Base-by-base conservation (phyloP, 2,329 filamentous ascomycete species). In the Paecilomyces sp. region DNA sequence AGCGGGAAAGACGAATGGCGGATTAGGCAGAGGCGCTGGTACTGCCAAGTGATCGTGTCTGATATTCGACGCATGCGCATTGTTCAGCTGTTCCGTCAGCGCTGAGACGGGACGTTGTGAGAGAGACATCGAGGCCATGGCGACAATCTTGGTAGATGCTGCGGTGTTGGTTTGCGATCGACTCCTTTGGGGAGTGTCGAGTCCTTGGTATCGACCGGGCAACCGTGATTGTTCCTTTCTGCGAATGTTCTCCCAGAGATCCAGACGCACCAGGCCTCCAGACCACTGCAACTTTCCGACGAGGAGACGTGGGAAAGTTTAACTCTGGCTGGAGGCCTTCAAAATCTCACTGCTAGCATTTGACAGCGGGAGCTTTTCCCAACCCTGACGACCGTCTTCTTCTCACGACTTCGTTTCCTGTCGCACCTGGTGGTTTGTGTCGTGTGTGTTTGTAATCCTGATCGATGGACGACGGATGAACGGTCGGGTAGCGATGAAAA, bases 1-100 rank as follows among this genome's bases (percentile, higher is more conserved):
- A 25, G 67, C 77, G 73, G 86, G 87, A 66, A 89, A 89, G 60
- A 85, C 80, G 67, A 89, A 89, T 5, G 81, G 81, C 31, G 87
- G 86, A 57, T 88, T 88, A 54, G 85, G 85, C 53, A 73, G 63
- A 13, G 71, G 71, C 50, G 67, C 55, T 52, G 68, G 67, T 69
- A 71, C 70, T 53, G 62, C 66, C 58, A 68, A 47, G 52, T 67
- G 65, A 56, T 57, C 65, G 58, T 66, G 63, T 54, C 62, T 41
- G 57, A 56, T 51, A 34, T 62, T 58, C n/a, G 70, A 57, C 18
- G 58, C 56, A 31, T 62, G 56, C n/a, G 64, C 36, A 18, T 68
- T 62, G 57, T 67, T 65, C 57, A 73, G 67, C 59, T 69, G 69
- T 55, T 67, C 67, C 56, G 70, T 59, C 57, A 71, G 67, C 31